A percentile compares a stretch with the other conserved stretches of the same genome.
Evolutionary conservation across 2,329 filamentous ascomycete genomes (phyloP).

Genomic region (Stachybotrys chartarum): DNA sequence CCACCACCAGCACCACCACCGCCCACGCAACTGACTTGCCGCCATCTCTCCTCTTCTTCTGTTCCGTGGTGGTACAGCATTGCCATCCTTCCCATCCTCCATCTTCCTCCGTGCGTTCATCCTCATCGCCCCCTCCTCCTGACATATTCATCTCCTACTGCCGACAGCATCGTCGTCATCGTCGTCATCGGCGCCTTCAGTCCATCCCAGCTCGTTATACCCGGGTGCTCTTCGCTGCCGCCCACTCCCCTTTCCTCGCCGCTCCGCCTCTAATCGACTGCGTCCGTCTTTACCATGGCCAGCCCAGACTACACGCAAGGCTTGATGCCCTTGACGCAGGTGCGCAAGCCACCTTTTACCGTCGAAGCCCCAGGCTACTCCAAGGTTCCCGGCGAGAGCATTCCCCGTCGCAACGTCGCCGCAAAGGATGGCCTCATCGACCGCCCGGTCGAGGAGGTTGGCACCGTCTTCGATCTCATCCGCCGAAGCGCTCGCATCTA

Average conservation of each 20-base stretch:
- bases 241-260: background rate
- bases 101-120: background rate
- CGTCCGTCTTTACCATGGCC: constrained; percentile 8
- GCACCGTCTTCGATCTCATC: constrained; percentile 75
- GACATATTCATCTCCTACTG: background rate
- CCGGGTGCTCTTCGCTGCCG: background rate
- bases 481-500: constrained; percentile 58
- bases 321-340: constrained; percentile 46
- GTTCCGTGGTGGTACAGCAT: background rate
- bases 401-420: constrained; percentile 67
- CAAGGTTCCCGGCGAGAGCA: constrained; percentile 72
- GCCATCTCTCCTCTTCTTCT: background rate
- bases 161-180: background rate
- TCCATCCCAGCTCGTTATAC: background rate
- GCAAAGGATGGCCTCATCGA: constrained; percentile 64
- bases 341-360: constrained; percentile 67
- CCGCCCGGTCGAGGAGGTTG: constrained; percentile 60
- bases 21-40: too few relatives aligned
- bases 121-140: background rate
- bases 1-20: background rate
- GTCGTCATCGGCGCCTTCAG: background rate
- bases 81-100: background rate
- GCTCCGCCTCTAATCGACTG: background rate
- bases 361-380: constrained; percentile 62
- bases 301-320: constrained; percentile 30